Evolutionary conservation across 2,329 filamentous ascomycete genomes (phyloP).

Genomic region (Phialemonium atrogriseum): DNA sequence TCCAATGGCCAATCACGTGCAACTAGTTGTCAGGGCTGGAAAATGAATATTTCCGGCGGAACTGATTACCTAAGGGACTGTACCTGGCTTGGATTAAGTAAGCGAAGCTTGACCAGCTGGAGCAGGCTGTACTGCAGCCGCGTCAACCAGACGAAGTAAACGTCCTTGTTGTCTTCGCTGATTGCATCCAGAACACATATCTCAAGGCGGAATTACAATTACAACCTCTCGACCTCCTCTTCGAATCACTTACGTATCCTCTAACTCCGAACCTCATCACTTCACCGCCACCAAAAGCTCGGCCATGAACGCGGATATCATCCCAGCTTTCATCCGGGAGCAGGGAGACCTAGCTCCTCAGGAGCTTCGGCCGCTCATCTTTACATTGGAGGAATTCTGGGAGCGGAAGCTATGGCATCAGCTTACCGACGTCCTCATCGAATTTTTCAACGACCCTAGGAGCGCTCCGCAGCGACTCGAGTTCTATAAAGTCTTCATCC

Average conservation of each 20-base stretch:
- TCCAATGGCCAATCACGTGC: too few species aligned
- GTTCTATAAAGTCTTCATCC: conserved; percentile 91
- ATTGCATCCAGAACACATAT: neutral
- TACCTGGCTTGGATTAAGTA: too few species aligned
- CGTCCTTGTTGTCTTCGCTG: neutral
- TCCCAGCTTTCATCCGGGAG: conserved; percentile 84
- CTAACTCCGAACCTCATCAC: conserved; percentile 5
- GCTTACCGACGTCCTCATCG: conserved; percentile 79
- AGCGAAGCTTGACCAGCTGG: too few species aligned
- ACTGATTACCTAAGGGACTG: too few species aligned
- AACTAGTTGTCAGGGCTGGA: too few species aligned
- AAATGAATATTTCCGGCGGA: too few species aligned
- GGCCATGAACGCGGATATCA: conserved; percentile 75
- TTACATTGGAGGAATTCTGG: conserved; percentile 94
- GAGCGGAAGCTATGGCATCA: conserved; percentile 99
- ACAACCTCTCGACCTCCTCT: conserved; percentile 6
- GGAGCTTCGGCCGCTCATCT: conserved; percentile 78
- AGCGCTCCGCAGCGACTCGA: conserved; percentile 78
- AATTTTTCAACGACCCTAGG: conserved; percentile 76
- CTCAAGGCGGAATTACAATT: too few species aligned
- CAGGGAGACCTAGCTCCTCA: conserved; percentile 83
- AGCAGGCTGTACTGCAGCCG: conserved; percentile 37
- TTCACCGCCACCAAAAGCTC: conserved; percentile 5
- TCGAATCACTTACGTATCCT: neutral
- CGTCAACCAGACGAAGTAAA: conserved; percentile 18